These are phyloP conservation scores for Helenozyma rhizophorensis DNA, from an alignment of 805 yeast genomes.

Conservation along the genomic window DNA sequence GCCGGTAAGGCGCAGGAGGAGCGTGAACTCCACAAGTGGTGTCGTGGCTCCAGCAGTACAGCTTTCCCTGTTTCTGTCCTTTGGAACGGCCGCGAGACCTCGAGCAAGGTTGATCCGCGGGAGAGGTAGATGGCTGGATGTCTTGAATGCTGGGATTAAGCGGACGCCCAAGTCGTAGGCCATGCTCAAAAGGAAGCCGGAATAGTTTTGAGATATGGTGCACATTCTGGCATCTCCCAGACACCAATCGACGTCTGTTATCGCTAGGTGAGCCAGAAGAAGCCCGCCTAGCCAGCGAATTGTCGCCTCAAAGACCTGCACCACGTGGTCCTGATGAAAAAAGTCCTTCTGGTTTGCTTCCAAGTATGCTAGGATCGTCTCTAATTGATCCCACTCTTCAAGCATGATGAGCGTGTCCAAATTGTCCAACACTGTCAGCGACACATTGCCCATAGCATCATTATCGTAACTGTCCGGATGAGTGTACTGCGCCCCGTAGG, in stretches of 20 bases:
- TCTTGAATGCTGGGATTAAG: slow-evolving; percentile 64
- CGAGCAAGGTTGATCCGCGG: slow-evolving; percentile 68
- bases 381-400: slow-evolving; percentile 57
- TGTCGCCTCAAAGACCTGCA: slow-evolving; percentile 85
- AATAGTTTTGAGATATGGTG: slow-evolving; percentile 39
- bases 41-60: slow-evolving; percentile 88
- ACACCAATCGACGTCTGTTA: slow-evolving; percentile 23
- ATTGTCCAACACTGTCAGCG: slow-evolving; percentile 74
- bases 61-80: slow-evolving; percentile 52
- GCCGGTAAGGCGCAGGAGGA: slow-evolving; percentile 70
- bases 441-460: slow-evolving; percentile 82
- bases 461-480: slow-evolving; percentile 56
- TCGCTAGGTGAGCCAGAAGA: slow-evolving; percentile 63
- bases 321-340: slow-evolving; percentile 63
- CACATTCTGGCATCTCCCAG: neutral
- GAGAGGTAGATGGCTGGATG: slow-evolving; percentile 63
- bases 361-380: slow-evolving; percentile 25
- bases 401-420: slow-evolving; percentile 75
- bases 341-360: slow-evolving; percentile 35
- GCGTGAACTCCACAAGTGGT: slow-evolving; percentile 74
- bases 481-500: slow-evolving; percentile 59
- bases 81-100: slow-evolving; percentile 48
- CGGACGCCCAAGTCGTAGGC: slow-evolving; percentile 76
- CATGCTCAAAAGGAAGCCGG: slow-evolving; percentile 65
- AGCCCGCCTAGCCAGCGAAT: slow-evolving; percentile 82